Evolutionary conservation across 1,284 basidiomycete genomes (phyloP), one percentile per base, ranked within the genome.

Genomic region (Ganoderma resinaceum): DNA sequence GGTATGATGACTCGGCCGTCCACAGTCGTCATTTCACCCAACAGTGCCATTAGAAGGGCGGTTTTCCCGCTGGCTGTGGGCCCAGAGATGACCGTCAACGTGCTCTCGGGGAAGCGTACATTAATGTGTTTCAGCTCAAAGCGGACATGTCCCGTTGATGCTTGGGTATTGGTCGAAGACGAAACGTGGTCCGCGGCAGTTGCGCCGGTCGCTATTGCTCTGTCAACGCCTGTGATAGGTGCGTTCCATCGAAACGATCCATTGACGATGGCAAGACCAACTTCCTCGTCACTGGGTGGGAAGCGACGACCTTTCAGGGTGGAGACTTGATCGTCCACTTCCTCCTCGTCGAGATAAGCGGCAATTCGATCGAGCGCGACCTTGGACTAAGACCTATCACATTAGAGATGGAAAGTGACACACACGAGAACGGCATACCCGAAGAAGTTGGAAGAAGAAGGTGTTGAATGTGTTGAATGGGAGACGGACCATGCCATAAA

Each of bases 31-130:
- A 91, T 83, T 76, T 91, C 90, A 12, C 90, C 90, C 0, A 92
- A 84, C 11, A 91, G 79, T 4, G 89, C 88, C 85, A 90, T 86
- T 86, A 94, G 80, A 7, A 95, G 79, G 0, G 92, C 91, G 0
- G 92, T 92, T 81, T 96, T 96, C 11, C 94, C 94, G 43, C 89
- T 89, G 0, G 92, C 94, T 0, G 93, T 95, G 0, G 93, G 90
- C 3, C 91, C 90, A 42, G 88, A 89, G 61, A 93, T 81, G 14
- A 93, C 79, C 0, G 87, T 87, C 55, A 93, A 77, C 76, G 87
- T 82, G 18, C 91, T 89, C 43, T 90, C 86, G 0, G 94, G 93
- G 80, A 95, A 94, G 65, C 81, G 78, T 60, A 95, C 82, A 57
- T 82, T 84, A 58, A 95, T 82, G 76, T 94, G 88, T 55, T 80